phyloP scores from a whole-genome alignment of 257 asterid species.

The Phtheirospermum japonicum region DNA sequence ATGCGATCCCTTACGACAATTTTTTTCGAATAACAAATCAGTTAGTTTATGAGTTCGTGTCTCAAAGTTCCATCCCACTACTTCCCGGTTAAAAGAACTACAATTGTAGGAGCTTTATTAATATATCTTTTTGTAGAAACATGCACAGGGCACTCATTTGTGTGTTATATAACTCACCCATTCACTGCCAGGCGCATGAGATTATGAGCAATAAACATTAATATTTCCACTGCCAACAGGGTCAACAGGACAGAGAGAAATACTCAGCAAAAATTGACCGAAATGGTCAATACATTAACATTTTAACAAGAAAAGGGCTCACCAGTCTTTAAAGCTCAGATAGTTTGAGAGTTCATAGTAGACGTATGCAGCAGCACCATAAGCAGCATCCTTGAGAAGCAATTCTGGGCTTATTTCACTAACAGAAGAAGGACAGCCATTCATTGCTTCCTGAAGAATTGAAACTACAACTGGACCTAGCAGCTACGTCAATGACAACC shows the following conservation, averaged over 20 bases:
- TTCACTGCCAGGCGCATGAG: conserved; percentile 13
- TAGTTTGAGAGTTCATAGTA: conserved; percentile 96
- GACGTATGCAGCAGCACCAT: conserved; percentile 96
- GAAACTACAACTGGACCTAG: conserved; percentile 97
- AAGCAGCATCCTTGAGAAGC: conserved; percentile 98
- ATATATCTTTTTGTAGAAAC: conserved; percentile 10
- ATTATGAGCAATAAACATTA: conserved; percentile 11
- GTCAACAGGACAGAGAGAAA: conserved; percentile 17
- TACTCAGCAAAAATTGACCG: conserved; percentile 11
- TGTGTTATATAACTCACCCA: not conserved
- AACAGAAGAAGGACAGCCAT: conserved; percentile 79
- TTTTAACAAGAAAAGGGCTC: conserved; percentile 27
- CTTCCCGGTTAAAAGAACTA: conserved; percentile 2
- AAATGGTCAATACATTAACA: conserved; percentile 17
- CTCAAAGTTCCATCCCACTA: not conserved
- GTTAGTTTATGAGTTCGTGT: conserved; percentile 7
- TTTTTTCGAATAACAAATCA: not conserved
- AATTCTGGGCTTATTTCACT: conserved; percentile 72
- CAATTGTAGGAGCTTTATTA: conserved; percentile 17
- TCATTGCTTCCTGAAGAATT: conserved; percentile 97
- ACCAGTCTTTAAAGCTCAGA: conserved; percentile 95
- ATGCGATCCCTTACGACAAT: not conserved
- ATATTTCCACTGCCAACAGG: conserved; percentile 17
- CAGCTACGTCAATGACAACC: conserved; percentile 48
- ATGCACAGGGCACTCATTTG: not conserved